Base-by-base conservation (phyloP, 371 early-diverging fungal species). In the Mortierella sp. region DNA sequence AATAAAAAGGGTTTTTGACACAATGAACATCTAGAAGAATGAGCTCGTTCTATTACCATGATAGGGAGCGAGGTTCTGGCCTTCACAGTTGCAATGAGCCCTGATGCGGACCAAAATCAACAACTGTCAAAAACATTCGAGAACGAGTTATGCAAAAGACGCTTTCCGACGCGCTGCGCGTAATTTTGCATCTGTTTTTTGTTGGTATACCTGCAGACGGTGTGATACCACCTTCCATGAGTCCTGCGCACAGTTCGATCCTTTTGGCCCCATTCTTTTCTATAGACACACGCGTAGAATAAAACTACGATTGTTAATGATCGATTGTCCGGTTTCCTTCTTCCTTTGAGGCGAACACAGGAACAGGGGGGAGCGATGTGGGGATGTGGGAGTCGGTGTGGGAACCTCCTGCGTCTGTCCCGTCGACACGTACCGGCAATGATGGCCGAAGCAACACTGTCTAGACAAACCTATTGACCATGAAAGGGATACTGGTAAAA, bases 191-290 rank as follows among this genome's bases (percentile, higher is more conserved):
- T n/a, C n/a, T n/a, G n/a, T n/a, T n/a, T n/a, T n/a, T n/a, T 34
- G 34, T 34, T 34, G 34, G 7, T 24, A 46, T 68, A 79, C 80
- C 79, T 54, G 74, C 69, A 17, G 80, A 79, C 21, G 83, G 82
- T 17, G 80, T 79, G 25, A 71, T 81, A 1, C 79, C 82, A 24
- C 85, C 86, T 45, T 85, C 86, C 54, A 81, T 66, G n/a, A 86
- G 71, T 29, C 83, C 83, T 14, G 78, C 86, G 69, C 89, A 89
- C 27, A 89, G 77, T 58, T 89, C 89, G 21, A 89, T 79, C 14
- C 89, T 60, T 0, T 53, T 60, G 9, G 84, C 88, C 5, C 88
- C 85, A 24, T 81, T 79, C 29, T 77, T 60, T 57, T 86, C 85
- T 77, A 41, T 21, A 34, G 16, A 44, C 46, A 43, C 40, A 25